A percentile compares a stretch with the other conserved stretches of the same genome.
phyloP scores from a whole-genome alignment of 2,329 filamentous ascomycete species.

The Apiospora kogelbergensis region DNA sequence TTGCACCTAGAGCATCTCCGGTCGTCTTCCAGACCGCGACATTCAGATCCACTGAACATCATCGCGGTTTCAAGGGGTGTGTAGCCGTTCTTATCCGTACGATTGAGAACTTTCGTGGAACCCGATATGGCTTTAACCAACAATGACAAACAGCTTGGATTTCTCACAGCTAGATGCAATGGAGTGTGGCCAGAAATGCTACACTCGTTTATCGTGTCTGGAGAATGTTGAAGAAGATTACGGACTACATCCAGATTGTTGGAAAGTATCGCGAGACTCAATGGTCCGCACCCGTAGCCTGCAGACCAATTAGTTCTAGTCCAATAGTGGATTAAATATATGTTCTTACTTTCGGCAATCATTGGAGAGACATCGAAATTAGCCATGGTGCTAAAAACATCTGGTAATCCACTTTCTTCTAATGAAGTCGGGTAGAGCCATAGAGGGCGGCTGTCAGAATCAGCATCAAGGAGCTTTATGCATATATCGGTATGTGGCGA shows the following conservation, averaged over 20 bases:
- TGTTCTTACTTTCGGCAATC: neutral
- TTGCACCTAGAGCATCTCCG: too few species aligned
- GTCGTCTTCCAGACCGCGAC: neutral
- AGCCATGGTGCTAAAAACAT: too few species aligned
- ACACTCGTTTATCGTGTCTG: neutral
- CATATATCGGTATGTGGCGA: too few species aligned
- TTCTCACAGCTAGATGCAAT: neutral
- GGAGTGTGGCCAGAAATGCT: neutral
- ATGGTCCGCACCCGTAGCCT: neutral
- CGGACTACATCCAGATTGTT: neutral
- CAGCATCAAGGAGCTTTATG: too few species aligned
- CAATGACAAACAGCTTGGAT: neutral
- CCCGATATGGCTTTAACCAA: neutral
- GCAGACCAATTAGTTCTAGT: too few species aligned
- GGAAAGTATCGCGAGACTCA: neutral
- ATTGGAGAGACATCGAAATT: too few species aligned
- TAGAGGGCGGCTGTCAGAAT: neutral
- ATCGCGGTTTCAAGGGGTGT: neutral
- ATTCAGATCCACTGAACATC: neutral
- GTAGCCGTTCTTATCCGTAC: rapidly evolving
- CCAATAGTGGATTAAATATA: too few species aligned
- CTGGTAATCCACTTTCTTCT: neutral
- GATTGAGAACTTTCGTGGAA: neutral
- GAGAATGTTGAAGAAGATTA: neutral
- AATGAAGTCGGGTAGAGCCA: too few species aligned